Evolutionary conservation across 1,284 basidiomycete species (phyloP).

Genomic region (Ceratobasidium sp.): DNA sequence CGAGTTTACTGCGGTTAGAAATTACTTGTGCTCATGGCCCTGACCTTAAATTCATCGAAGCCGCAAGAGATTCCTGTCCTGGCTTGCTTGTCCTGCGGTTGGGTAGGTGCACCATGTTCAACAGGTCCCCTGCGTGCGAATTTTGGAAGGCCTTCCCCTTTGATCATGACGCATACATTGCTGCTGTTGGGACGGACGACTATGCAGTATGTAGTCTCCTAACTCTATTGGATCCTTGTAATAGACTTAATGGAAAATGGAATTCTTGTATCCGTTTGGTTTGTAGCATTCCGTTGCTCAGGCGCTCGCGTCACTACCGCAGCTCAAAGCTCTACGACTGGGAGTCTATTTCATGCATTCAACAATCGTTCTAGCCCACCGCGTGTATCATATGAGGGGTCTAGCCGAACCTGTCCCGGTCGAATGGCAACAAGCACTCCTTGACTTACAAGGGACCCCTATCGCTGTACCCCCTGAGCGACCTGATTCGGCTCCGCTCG

Average conservation of each 20-base stretch:
- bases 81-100: slow-evolving; percentile 19
- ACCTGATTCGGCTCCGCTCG: neutral
- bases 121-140: slow-evolving; percentile 16
- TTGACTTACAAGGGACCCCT: neutral
- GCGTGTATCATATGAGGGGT: slow-evolving; percentile 12
- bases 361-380: slow-evolving; percentile 24
- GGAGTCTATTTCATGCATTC: slow-evolving; percentile 39
- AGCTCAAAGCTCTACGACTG: slow-evolving; percentile 21
- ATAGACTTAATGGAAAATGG: neutral
- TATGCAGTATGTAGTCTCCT: slow-evolving; percentile 34
- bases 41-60: slow-evolving; percentile 39
- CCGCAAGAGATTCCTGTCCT: slow-evolving; percentile 14
- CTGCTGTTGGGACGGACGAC: slow-evolving; percentile 30
- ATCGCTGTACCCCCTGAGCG: neutral
- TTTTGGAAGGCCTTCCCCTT: slow-evolving; percentile 29
- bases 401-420: neutral
- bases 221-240: neutral
- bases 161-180: slow-evolving; percentile 44
- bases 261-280: neutral
- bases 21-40: slow-evolving; percentile 39
- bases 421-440: slow-evolving; percentile 34
- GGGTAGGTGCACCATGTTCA: slow-evolving; percentile 40
- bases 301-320: slow-evolving; percentile 2
- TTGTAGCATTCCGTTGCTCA: slow-evolving; percentile 33
- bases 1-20: slow-evolving; percentile 19